Evolutionary conservation across 192 early-diverging fungal species (phyloP).

Genomic region (Tieghemiomyces parasiticus): DNA sequence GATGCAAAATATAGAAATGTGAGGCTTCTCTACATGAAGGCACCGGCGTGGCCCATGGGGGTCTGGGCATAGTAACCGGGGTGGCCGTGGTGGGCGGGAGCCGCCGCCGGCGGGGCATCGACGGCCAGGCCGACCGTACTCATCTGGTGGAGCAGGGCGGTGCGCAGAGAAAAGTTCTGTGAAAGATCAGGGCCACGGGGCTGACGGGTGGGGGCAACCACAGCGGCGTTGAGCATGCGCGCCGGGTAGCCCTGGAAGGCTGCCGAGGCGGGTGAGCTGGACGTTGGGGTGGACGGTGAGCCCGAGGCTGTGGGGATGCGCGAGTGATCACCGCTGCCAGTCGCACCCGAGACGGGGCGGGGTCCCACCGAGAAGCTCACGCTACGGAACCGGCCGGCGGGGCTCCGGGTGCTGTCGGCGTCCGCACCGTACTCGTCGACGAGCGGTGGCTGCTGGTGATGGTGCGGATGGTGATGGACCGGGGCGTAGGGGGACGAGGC

Average conservation of each 20-base stretch:
- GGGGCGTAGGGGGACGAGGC: not conserved
- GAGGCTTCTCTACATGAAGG: not conserved
- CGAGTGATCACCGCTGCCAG: conserved; percentile 22
- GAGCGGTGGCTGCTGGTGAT: no score
- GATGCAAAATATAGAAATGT: no score
- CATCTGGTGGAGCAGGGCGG: conserved; percentile 17
- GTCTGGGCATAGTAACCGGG: not conserved
- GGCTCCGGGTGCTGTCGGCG: not conserved
- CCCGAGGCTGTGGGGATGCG: conserved; percentile 19
- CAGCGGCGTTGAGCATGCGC: conserved; percentile 33
- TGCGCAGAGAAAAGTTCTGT: conserved; percentile 55
- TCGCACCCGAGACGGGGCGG: conserved; percentile 16
- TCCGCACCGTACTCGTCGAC: not conserved
- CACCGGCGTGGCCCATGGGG: not conserved
- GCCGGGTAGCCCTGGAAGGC: conserved; percentile 35
- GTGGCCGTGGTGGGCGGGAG: not conserved
- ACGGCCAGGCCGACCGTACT: conserved; percentile 12
- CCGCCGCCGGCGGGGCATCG: not conserved
- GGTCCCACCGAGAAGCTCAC: conserved; percentile 6
- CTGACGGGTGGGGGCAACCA: conserved; percentile 56
- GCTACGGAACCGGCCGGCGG: conserved; percentile 5
- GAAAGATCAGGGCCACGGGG: conserved; percentile 55
- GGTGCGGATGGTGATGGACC: no score
- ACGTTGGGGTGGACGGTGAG: conserved; percentile 18
- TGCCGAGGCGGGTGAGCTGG: conserved; percentile 25